A percentile compares a stretch with the other conserved stretches of the same genome.
phyloP scores from a whole-genome alignment of 345 rosid species.

The Boechera retrofracta region DNA sequence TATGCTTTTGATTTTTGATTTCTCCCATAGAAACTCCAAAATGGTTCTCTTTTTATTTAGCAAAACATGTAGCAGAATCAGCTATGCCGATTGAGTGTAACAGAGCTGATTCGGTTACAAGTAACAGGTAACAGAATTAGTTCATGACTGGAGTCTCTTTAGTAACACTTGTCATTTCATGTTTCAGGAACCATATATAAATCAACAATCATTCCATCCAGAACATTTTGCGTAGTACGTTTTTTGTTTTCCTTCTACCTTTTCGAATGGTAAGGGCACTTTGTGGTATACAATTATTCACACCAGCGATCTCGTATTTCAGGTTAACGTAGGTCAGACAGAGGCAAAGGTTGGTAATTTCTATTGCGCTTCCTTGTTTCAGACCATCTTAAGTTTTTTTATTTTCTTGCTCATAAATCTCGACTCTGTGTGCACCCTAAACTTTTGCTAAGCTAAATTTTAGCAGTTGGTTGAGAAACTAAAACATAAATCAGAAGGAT shows the following conservation, averaged over 20 bases:
- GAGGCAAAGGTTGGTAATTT: conserved; percentile 81
- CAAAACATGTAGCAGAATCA: conserved; percentile 13
- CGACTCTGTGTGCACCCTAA: neutral
- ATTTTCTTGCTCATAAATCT: conserved; percentile 14
- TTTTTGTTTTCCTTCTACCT: conserved; percentile 27
- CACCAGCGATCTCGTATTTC: conserved; percentile 32
- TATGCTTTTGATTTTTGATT: conserved; percentile 3
- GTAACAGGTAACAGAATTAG: neutral
- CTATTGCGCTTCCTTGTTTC: conserved; percentile 21
- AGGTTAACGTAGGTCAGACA: conserved; percentile 90
- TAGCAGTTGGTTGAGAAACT: conserved; percentile 20
- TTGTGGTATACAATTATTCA: conserved; percentile 23
- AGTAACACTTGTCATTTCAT: conserved; percentile 39
- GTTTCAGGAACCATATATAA: conserved; percentile 90
- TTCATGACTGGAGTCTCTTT: conserved; percentile 11
- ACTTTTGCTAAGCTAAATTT: neutral
- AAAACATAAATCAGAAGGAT: neutral
- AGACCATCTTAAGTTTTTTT: conserved; percentile 2
- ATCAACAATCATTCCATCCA: conserved; percentile 84
- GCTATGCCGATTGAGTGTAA: conserved; percentile 12
- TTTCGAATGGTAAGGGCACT: conserved; percentile 11
- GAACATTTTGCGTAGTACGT: conserved; percentile 89
- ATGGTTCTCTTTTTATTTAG: neutral
- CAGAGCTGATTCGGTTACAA: neutral
- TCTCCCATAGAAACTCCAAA: neutral